Evolutionary conservation across 2,329 filamentous ascomycete species (phyloP).

Genomic region (Venturia nashicola): DNA sequence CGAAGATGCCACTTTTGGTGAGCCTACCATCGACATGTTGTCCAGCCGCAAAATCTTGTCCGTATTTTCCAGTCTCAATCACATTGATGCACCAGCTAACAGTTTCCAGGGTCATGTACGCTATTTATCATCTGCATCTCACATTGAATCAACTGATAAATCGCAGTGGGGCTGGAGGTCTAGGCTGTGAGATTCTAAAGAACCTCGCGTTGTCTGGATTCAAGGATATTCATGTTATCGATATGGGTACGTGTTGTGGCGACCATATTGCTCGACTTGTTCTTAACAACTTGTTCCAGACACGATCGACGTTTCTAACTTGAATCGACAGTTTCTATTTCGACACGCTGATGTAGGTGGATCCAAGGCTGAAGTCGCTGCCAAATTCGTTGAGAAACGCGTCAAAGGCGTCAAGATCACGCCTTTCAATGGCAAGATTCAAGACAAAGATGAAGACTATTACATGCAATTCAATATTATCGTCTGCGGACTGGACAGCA

Average conservation of each 20-base stretch:
- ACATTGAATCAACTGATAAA: constrained; percentile 30
- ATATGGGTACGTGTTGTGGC: constrained; percentile 61
- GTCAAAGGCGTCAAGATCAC: constrained; percentile 89
- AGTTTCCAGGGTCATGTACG: constrained; percentile 22
- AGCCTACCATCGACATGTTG: constrained; percentile 19
- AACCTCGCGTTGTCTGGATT: constrained; percentile 92
- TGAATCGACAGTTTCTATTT: constrained; percentile 96
- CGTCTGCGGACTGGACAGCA: constrained; percentile 89
- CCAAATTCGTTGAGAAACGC: constrained; percentile 77
- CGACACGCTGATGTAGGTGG: constrained; percentile 84
- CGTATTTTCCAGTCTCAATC: neutral
- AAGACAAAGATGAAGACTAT: constrained; percentile 91
- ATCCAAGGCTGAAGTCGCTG: constrained; percentile 86
- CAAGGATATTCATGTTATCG: constrained; percentile 94
- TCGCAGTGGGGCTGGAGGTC: constrained; percentile 72
- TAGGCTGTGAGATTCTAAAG: constrained; percentile 95
- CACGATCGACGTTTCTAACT: constrained; percentile 95
- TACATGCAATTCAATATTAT: constrained; percentile 96
- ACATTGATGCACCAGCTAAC: neutral
- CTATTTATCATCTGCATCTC: neutral
- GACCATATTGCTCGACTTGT: neutral
- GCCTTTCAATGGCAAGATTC: constrained; percentile 85
- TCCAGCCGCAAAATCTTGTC: constrained; percentile 20
- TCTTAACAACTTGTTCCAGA: constrained; percentile 38
- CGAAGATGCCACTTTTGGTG: constrained; percentile 40